Evolutionary conservation across 2,329 filamentous ascomycete species (phyloP).

Genomic region (Penicillium sp.): DNA sequence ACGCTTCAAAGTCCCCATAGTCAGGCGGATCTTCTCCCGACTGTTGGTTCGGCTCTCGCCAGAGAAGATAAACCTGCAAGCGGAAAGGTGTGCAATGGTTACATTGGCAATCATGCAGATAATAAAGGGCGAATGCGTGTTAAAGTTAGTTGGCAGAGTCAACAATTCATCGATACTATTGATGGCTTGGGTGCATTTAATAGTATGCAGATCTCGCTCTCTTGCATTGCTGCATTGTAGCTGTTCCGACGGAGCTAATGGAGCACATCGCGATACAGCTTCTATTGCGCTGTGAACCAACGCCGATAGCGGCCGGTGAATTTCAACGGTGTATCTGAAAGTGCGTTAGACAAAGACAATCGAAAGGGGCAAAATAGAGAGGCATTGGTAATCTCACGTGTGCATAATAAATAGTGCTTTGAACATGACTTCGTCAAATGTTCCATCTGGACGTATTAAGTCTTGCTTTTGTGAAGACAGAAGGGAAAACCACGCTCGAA

Average conservation of each 20-base stretch:
- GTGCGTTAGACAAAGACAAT: background rate
- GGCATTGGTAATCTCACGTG: slow-evolving; percentile 13
- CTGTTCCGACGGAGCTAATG: slow-evolving; percentile 14
- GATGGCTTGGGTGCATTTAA: slow-evolving; percentile 37
- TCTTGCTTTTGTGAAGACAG: slow-evolving; percentile 35
- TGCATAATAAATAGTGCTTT: slow-evolving; percentile 74
- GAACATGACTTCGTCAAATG: slow-evolving; percentile 64
- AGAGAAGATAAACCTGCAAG: slow-evolving; percentile 38
- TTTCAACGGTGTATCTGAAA: slow-evolving; percentile 34
- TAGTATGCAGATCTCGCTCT: slow-evolving; percentile 39
- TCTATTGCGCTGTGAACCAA: slow-evolving; percentile 42
- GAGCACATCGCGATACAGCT: slow-evolving; percentile 37
- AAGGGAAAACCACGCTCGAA: slow-evolving; percentile 41
- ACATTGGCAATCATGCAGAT: slow-evolving; percentile 45
- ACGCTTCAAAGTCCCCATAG: slow-evolving; percentile 40
- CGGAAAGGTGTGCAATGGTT: slow-evolving; percentile 60
- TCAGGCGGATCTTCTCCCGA: slow-evolving; percentile 42
- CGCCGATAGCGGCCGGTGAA: slow-evolving; percentile 42
- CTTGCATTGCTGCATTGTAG: slow-evolving; percentile 10
- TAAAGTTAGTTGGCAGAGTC: slow-evolving; percentile 35
- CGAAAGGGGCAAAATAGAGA: slow-evolving; percentile 36
- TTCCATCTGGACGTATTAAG: slow-evolving; percentile 56
- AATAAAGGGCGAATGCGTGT: slow-evolving; percentile 41
- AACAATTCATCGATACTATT: slow-evolving; percentile 40
- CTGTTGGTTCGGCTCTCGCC: slow-evolving; percentile 33